Percentiles rank a stretch among this genome's conserved stretches.
Conservation (phyloP, 2,329 filamentous ascomycete species). For the Coleophoma crateriformis region DNA sequence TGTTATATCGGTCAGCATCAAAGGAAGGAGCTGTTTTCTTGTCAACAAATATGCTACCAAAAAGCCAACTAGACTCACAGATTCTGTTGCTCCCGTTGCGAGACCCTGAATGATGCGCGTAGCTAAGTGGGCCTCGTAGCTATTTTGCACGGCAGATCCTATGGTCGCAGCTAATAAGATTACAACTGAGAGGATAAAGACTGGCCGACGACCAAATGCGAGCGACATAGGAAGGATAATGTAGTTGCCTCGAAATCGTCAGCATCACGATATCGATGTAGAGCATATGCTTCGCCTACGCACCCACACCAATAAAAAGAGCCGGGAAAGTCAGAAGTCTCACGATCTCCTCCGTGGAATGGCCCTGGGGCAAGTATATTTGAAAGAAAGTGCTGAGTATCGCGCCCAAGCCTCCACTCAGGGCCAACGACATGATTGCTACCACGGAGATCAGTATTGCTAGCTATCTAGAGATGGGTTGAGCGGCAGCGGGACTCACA, state of each 20-base stretch:
- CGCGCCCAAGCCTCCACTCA: conserved; percentile 42
- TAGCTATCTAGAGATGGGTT: too few species aligned
- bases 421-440: conserved; percentile 32
- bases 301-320: conserved; percentile 32
- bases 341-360: conserved; percentile 20
- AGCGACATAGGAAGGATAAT: conserved; percentile 32
- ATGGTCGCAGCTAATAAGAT: conserved; percentile 26
- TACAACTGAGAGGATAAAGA: conserved; percentile 25
- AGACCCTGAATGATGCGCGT: conserved; percentile 30
- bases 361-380: conserved; percentile 23
- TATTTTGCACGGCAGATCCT: conserved; percentile 26
- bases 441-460: too few species aligned
- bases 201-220: conserved; percentile 31
- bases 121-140: conserved; percentile 29
- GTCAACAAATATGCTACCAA: too few species aligned
- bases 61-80: not conserved
- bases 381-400: conserved; percentile 28
- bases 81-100: conserved; percentile 32
- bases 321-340: conserved; percentile 31
- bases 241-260: conserved; percentile 15
- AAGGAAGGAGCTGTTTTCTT: conserved; percentile 25
- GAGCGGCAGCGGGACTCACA: not conserved
- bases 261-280: too few species aligned
- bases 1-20: conserved; percentile 33
- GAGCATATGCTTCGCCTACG: not conserved